Evolutionary conservation across 2,329 filamentous ascomycete genomes (phyloP).

Genomic region (Paecilomyces formosus): DNA sequence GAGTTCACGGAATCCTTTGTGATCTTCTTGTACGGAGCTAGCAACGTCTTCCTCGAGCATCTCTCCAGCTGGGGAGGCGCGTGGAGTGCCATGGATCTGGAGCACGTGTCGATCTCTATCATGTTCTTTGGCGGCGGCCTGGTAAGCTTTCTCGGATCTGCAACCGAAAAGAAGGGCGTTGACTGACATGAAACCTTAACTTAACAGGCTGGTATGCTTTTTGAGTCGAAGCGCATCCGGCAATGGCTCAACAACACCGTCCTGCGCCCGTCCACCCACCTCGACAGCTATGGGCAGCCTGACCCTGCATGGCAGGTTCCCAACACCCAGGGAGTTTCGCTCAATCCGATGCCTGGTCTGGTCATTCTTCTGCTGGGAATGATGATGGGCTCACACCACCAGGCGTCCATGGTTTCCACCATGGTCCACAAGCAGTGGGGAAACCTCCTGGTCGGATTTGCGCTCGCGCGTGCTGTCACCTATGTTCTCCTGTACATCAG

Average conservation of each 20-base stretch:
- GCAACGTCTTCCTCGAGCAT: conserved; percentile 90
- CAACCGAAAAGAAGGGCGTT: conserved; percentile 5
- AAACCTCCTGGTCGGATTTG: conserved; percentile 70
- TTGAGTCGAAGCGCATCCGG: conserved; percentile 67
- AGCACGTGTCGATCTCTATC: conserved; percentile 87
- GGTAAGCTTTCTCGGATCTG: conserved; percentile 38
- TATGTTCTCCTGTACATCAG: conserved; percentile 74
- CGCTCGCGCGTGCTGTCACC: conserved; percentile 68
- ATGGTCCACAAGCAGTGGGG: conserved; percentile 97
- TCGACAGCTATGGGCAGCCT: conserved; percentile 27
- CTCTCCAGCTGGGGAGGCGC: conserved; percentile 61
- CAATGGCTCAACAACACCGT: conserved; percentile 46
- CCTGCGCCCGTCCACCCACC: conserved; percentile 30
- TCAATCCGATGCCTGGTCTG: conserved; percentile 83
- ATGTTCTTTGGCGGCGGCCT: conserved; percentile 90
- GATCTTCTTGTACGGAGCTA: conserved; percentile 82
- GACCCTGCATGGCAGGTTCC: conserved; percentile 52
- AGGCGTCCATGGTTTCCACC: conserved; percentile 71
- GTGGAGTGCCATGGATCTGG: conserved; percentile 75
- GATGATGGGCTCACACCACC: conserved; percentile 94
- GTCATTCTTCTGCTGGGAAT: conserved; percentile 80
- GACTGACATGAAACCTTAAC: conserved; percentile 6
- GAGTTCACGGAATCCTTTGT: conserved; percentile 86
- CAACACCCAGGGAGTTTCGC: conserved; percentile 62
- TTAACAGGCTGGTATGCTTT: conserved; percentile 68